Conservation (phyloP, 495 filamentous ascomycete species). For the Sporormia fimetaria region DNA sequence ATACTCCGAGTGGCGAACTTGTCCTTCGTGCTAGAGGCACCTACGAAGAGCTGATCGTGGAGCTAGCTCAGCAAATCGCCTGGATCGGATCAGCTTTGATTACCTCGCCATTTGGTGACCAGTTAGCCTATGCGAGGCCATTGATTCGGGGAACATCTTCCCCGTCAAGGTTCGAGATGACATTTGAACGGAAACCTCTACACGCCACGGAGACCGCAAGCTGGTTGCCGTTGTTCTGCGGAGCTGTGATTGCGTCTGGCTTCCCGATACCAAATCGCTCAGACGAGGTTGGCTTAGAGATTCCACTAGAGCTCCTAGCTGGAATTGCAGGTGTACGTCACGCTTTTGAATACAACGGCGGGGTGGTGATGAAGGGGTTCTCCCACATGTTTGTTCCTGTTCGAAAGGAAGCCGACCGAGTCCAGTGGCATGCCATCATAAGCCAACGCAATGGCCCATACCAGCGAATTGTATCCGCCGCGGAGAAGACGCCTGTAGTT, state of each 20-base stretch:
- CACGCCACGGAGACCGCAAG: slow-evolving; percentile 12
- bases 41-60: slow-evolving; percentile 2
- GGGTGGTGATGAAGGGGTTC: slow-evolving; percentile 25
- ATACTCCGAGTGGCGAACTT: neutral
- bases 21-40: neutral
- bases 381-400: slow-evolving; percentile 24
- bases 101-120: slow-evolving; percentile 8
- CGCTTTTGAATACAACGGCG: slow-evolving; percentile 20
- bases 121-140: slow-evolving; percentile 14
- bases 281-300: slow-evolving; percentile 22
- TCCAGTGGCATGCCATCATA: slow-evolving; percentile 27
- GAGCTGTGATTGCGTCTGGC: slow-evolving; percentile 18
- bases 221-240: slow-evolving; percentile 24
- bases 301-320: slow-evolving; percentile 20
- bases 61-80: slow-evolving; percentile 14
- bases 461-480: slow-evolving; percentile 9
- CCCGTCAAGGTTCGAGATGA: neutral
- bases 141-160: neutral
- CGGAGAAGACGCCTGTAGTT: slow-evolving; percentile 17
- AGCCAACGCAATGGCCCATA: slow-evolving; percentile 17
- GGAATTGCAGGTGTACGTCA: slow-evolving; percentile 22
- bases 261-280: slow-evolving; percentile 19
- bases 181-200: neutral
- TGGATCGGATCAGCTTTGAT: slow-evolving; percentile 25
- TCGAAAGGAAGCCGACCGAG: slow-evolving; percentile 3